Conservation (phyloP, 306 rosid genomes). For the Glycine latifolia region DNA sequence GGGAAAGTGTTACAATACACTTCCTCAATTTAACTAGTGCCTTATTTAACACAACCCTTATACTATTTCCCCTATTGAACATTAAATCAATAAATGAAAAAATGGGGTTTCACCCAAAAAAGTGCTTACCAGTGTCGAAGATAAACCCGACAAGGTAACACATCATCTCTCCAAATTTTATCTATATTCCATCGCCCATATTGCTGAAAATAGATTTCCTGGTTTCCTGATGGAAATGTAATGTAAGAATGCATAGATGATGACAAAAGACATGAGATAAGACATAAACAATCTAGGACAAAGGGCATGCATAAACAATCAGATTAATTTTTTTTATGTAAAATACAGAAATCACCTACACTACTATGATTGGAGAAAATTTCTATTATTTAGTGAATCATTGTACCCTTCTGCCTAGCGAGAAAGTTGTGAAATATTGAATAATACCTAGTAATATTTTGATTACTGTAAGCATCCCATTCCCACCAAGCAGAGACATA, state of each 20-base stretch:
- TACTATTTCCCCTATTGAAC: background rate
- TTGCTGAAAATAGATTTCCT: conserved; percentile 73
- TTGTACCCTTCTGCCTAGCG: conserved; percentile 7
- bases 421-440: conserved; percentile 3
- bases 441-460: background rate
- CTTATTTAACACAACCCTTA: background rate
- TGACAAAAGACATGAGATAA: conserved; percentile 18
- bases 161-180: conserved; percentile 92
- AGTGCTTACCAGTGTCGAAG: conserved; percentile 88
- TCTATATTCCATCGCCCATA: conserved; percentile 80
- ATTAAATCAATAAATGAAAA: background rate
- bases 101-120: conserved; percentile 29
- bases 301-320: conserved; percentile 15
- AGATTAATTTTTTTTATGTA: background rate
- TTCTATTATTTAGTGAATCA: conserved; percentile 26
- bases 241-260: conserved; percentile 18
- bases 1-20: background rate
- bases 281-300: conserved; percentile 38
- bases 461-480: background rate
- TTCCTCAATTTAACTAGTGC: background rate
- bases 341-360: conserved; percentile 2
- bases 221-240: conserved; percentile 63
- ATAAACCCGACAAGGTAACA: conserved; percentile 91
- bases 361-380: background rate
- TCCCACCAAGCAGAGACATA: conserved; percentile 14